Evolutionary conservation across 2,329 filamentous ascomycete genomes (phyloP), one percentile per base, ranked within the genome.

Genomic region (Diaporthe ilicicola): DNA sequence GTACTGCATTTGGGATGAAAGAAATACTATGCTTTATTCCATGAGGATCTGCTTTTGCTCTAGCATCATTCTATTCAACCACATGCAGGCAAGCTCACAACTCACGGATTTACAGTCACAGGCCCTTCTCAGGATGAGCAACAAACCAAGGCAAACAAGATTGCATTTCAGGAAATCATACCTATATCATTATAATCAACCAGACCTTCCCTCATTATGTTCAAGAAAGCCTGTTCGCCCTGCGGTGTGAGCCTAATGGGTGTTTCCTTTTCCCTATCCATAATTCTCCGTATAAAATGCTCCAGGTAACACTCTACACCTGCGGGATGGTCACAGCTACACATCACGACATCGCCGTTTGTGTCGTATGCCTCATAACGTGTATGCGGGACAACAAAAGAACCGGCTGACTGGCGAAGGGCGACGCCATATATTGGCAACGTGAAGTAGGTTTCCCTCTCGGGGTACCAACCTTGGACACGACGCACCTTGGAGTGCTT

Each of bases 381-480:
- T 39, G 13, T 15, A 15, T 3, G 7, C n/a, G 19, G 6, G 10
- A 12, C 6, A 1, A 9, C 5, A 13, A 3, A 10, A 13, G 13
- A 39, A 10, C 6, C 13, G 10, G 37, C 13, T 13, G 37, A 27
- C 7, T n/a, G 27, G 10, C 27, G 17, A 24, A 48, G 42, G 7
- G 44, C 59, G 7, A n/a, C 59, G 3, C 19, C 59, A 44, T 62
- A 48, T 19, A 62, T 10, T 10, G 59, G 59, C 19, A 62, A 17
- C 37, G 59, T 62, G 42, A 24, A 24, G n/a, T 62, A 48, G 3
- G 19, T 12, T 39, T 34, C 5, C 27, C 42, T 27, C 19, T 5
- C 42, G 5, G 59, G 59, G 27, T 22, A 12, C 59, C 59, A 62
- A 29, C 59, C 59, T 44, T 62, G 59, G 19, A 62, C 48, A 19